Base-by-base conservation (phyloP, 148 eudicot genomes). In the Selenicereus undatus region DNA sequence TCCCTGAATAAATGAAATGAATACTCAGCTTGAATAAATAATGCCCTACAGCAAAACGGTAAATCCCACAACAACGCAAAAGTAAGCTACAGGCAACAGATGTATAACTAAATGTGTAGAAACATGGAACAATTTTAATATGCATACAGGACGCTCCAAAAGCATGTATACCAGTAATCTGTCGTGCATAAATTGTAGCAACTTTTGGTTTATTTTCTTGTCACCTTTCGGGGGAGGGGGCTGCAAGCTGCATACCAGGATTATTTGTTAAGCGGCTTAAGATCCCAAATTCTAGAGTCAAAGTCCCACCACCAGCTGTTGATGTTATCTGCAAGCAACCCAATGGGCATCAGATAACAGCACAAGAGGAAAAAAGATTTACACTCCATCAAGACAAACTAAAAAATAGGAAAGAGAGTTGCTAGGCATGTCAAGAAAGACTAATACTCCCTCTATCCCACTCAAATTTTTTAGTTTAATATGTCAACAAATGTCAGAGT, bases 221-320 rank as follows among this genome's bases (percentile, higher is more conserved):
- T n/a, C 6, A 2, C 48, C 48, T 76, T 17, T 71, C 30, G 45
- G 18, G 42, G 36, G 12, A 27, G 56, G 42, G n/a, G 14, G n/a
- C 56, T 20, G 50, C 45, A 21, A 50, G 54, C 73, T 45, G 78
- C 91, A 81, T 85, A 96, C 99, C 92, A 43, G 99, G 92, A 87
- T 96, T 85, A 85, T 91, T 88, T 70, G 98, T 96, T 81, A 96
- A 81, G 83, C 95, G 95, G 90, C 99, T 93, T 81, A 96, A 90
- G 76, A 96, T 88, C 73, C 99, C 99, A 88, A 96, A 96, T 88
- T 96, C 99, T 84, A 96, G 83, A 75, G 98, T 92, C 87, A 96
- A 83, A 74, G 99, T 96, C 83, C 99, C 99, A 84, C 99, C 99
- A 90, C 99, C 99, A 88, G 99, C 99, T 73, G 99, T 96, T 76